Percentiles rank a stretch among this genome's conserved stretches.
phyloP scores from a whole-genome alignment of 2,329 filamentous ascomycete species.

The Fusarium algeriense region DNA sequence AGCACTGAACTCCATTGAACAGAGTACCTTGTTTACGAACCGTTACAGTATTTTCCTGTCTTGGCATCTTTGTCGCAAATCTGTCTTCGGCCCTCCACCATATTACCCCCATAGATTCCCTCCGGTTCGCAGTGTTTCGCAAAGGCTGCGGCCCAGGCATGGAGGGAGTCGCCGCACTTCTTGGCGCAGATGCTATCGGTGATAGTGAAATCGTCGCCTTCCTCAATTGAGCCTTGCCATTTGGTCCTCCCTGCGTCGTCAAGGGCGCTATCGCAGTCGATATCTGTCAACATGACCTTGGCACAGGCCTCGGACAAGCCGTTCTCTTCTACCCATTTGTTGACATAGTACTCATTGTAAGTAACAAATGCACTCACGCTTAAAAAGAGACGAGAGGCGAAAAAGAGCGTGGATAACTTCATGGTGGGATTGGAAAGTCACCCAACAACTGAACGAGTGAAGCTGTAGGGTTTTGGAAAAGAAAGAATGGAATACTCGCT shows the following conservation, averaged over 20 bases:
- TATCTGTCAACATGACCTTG: not conserved
- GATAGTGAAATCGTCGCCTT: not conserved
- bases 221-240: not conserved
- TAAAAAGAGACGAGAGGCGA: not conserved
- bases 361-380: not conserved
- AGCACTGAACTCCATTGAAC: fast-evolving
- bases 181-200: not conserved
- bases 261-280: not conserved
- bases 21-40: fast-evolving
- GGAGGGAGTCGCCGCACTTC: not conserved
- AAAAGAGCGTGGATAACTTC: not conserved
- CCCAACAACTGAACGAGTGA: not conserved
- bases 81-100: not conserved
- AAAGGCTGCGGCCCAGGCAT: not conserved
- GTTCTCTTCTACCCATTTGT: not conserved
- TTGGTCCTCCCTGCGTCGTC: not conserved
- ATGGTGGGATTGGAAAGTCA: fast-evolving
- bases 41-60: slow-evolving; percentile 3
- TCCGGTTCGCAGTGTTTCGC: not conserved
- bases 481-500: not conserved
- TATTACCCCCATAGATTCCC: not conserved
- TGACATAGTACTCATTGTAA: not conserved
- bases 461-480: not conserved
- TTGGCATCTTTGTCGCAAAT: slow-evolving; percentile 16
- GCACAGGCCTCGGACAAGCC: not conserved